Evolutionary conservation across 2,329 filamentous ascomycete genomes (phyloP).

Genomic region (Colletotrichum lentis): DNA sequence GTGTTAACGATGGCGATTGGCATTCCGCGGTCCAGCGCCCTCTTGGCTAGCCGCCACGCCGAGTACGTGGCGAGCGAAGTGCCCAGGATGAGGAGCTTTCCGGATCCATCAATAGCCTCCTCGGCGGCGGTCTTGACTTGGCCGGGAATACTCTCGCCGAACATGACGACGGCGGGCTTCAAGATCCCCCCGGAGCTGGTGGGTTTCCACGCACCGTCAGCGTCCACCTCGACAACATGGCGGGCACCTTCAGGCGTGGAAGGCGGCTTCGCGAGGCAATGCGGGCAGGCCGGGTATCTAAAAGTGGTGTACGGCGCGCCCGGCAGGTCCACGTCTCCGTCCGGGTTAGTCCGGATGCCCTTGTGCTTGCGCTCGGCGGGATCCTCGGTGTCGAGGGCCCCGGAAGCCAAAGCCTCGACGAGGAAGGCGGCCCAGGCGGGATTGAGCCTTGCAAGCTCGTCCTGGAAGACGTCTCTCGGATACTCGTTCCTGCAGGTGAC

Average conservation of each 20-base stretch:
- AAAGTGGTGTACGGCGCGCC: constrained; percentile 89
- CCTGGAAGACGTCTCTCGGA: constrained; percentile 77
- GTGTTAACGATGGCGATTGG: constrained; percentile 89
- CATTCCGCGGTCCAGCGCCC: constrained; percentile 82
- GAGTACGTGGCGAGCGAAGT: constrained; percentile 95
- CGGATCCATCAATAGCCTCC: constrained; percentile 77
- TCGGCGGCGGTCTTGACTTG: constrained; percentile 80
- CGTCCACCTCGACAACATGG: constrained; percentile 73
- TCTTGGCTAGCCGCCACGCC: constrained; percentile 87
- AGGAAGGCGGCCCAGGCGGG: constrained; percentile 86
- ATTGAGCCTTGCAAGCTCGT: constrained; percentile 78
- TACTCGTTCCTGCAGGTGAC: constrained; percentile 78
- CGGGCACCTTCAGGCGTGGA: constrained; percentile 61
- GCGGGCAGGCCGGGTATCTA: constrained; percentile 87
- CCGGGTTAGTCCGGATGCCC: constrained; percentile 86
- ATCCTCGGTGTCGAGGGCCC: constrained; percentile 81
- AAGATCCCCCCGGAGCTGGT: constrained; percentile 78
- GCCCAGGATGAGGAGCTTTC: constrained; percentile 79
- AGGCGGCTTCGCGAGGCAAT: constrained; percentile 74
- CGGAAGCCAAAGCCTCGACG: constrained; percentile 72
- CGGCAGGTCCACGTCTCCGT: constrained; percentile 92
- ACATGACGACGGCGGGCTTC: constrained; percentile 96
- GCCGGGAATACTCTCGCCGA: constrained; percentile 83
- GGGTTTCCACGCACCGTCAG: constrained; percentile 79
- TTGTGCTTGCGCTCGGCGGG: constrained; percentile 71